phyloP scores from a whole-genome alignment of 73 alveolate species.

The Symbiodinium pilosum region DNA sequence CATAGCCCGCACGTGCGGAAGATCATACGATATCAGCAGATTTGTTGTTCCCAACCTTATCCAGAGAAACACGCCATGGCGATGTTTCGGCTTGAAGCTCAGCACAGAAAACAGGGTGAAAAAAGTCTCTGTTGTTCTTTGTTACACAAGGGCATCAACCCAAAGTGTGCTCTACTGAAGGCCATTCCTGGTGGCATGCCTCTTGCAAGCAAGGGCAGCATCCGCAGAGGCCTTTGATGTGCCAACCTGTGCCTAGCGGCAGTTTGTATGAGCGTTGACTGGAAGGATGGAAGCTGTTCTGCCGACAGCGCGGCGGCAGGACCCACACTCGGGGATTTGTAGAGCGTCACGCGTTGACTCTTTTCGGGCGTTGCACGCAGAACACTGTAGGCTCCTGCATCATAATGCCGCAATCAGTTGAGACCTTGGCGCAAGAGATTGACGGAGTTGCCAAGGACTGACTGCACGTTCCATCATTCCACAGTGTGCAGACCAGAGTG shows the following conservation, averaged over 20 bases:
- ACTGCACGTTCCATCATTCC: not conserved
- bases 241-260: too few species aligned
- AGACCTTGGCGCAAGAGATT: not conserved
- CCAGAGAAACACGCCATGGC: not conserved
- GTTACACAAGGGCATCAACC: too few species aligned
- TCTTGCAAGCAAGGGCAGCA: not conserved
- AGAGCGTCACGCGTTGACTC: too few species aligned
- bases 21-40: too few species aligned
- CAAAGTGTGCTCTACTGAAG: not conserved
- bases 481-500: not conserved
- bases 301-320: conserved; percentile 14
- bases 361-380: too few species aligned
- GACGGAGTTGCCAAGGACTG: not conserved
- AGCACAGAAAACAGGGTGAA: not conserved
- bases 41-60: too few species aligned
- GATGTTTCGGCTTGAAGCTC: not conserved
- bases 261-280: too few species aligned
- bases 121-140: not conserved
- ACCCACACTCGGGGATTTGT: too few species aligned
- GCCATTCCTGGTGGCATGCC: not conserved
- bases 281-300: conserved; percentile 1
- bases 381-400: not conserved
- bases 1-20: not conserved
- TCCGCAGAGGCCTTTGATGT: not conserved
- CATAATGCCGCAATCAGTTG: too few species aligned